Evolutionary conservation across 2,329 filamentous ascomycete genomes (phyloP).

Genomic region (Stylonectria norvegica): DNA sequence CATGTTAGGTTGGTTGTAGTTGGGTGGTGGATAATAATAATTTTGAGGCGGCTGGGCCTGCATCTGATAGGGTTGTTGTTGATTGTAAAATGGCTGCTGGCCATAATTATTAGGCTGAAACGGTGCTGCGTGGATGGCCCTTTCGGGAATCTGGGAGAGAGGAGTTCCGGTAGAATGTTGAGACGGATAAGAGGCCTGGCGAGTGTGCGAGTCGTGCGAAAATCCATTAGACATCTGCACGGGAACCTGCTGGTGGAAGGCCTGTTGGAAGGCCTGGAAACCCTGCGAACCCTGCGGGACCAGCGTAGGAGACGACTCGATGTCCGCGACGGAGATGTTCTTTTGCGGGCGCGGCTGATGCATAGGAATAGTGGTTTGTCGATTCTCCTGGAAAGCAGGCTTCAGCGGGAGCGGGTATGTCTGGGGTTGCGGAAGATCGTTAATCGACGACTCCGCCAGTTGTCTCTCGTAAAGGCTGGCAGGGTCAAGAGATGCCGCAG

Average conservation of each 20-base stretch:
- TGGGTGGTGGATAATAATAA: slow-evolving; percentile 66
- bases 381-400: slow-evolving; percentile 55
- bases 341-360: slow-evolving; percentile 95
- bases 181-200: slow-evolving; percentile 66
- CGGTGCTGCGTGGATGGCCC: slow-evolving; percentile 82
- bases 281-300: slow-evolving; percentile 38
- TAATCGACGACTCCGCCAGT: slow-evolving; percentile 39
- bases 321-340: slow-evolving; percentile 85
- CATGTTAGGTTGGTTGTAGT: slow-evolving; percentile 47
- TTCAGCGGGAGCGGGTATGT: slow-evolving; percentile 57
- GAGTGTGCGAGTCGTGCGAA: slow-evolving; percentile 58
- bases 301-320: slow-evolving; percentile 76
- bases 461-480: slow-evolving; percentile 14
- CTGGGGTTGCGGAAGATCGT: slow-evolving; percentile 55
- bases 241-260: slow-evolving; percentile 94
- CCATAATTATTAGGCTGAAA: slow-evolving; percentile 76
- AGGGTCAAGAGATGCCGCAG: slow-evolving; percentile 16
- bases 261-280: slow-evolving; percentile 78
- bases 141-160: slow-evolving; percentile 86
- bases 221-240: slow-evolving; percentile 61
- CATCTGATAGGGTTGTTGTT: slow-evolving; percentile 44
- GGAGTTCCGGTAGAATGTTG: slow-evolving; percentile 75
- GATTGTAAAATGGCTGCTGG: slow-evolving; percentile 53
- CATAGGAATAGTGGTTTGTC: slow-evolving; percentile 61
- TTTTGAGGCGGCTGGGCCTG: slow-evolving; percentile 50